Conservation (phyloP, 495 filamentous ascomycete genomes). For the Clavariopsis aquatica region DNA sequence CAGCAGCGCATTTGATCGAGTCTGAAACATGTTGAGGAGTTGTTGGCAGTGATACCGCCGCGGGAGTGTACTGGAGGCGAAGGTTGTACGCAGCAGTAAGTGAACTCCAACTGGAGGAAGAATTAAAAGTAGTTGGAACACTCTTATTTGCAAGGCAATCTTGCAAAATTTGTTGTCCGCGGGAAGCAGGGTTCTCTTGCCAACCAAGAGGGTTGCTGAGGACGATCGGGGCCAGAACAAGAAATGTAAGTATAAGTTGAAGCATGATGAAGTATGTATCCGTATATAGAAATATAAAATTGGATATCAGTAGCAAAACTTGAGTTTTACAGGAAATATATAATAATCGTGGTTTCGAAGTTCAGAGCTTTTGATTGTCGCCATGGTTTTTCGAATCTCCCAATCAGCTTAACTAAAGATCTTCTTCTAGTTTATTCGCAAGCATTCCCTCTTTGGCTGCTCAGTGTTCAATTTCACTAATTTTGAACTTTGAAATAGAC, state of each 20-base stretch:
- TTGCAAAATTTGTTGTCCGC: not conserved
- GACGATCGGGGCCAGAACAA: not conserved
- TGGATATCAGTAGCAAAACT: too few relatives aligned
- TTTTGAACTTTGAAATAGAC: too few relatives aligned
- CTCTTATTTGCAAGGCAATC: not conserved
- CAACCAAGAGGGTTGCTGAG: not conserved
- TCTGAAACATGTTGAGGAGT: not conserved
- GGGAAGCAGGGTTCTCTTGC: not conserved
- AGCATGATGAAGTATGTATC: not conserved
- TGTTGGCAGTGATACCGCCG: not conserved
- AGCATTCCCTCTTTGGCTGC: too few relatives aligned
- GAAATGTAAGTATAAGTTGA: not conserved
- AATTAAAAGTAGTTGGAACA: not conserved
- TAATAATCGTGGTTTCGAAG: too few relatives aligned
- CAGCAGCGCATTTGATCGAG: not conserved
- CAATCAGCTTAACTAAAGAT: too few relatives aligned
- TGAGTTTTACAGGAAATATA: too few relatives aligned
- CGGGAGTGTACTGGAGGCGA: not conserved
- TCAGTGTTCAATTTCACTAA: too few relatives aligned
- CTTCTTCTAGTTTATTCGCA: too few relatives aligned
- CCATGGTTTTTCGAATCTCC: too few relatives aligned
- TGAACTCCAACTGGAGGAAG: not conserved
- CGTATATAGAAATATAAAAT: not conserved
- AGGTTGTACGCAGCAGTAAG: not conserved
- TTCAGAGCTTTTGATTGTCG: too few relatives aligned